Evolutionary conservation across 352 stramenopile genomes (phyloP).

Genomic region (Pythium apleroticum): DNA sequence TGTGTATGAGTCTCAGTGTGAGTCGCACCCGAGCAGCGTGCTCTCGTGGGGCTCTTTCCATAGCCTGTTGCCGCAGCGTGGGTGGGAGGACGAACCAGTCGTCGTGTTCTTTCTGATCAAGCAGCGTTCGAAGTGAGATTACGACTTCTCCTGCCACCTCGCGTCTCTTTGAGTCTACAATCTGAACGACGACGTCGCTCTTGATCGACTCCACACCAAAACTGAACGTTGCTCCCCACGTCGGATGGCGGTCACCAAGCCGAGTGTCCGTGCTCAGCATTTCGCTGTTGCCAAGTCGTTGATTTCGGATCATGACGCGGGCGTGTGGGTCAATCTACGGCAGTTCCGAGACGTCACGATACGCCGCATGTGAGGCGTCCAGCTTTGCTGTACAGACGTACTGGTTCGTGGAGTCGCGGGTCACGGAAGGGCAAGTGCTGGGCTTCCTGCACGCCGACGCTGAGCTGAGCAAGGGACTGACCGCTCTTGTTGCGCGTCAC

Average conservation of each 20-base stretch:
- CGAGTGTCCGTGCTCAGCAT: slow-evolving; percentile 35
- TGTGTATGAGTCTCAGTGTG: slow-evolving; percentile 46
- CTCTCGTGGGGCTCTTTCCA: slow-evolving; percentile 40
- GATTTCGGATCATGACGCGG: slow-evolving; percentile 34
- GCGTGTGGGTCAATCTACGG: slow-evolving; percentile 60
- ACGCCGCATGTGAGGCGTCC: too few species aligned
- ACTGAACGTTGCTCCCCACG: slow-evolving; percentile 38
- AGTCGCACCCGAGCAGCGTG: slow-evolving; percentile 45
- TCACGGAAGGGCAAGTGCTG: slow-evolving; percentile 55
- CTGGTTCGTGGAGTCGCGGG: slow-evolving; percentile 38
- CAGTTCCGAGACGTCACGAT: too few species aligned
- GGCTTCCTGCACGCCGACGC: slow-evolving; percentile 43
- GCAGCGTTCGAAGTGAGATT: slow-evolving; percentile 44
- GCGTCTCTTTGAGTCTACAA: slow-evolving; percentile 46
- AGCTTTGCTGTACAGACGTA: too few species aligned
- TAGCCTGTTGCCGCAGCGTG: slow-evolving; percentile 58
- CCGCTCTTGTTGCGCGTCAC: slow-evolving; percentile 10
- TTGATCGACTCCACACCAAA: slow-evolving; percentile 44
- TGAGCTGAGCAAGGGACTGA: slow-evolving; percentile 32
- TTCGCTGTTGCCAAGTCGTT: neutral
- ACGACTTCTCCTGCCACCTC: slow-evolving; percentile 51
- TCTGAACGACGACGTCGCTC: slow-evolving; percentile 45
- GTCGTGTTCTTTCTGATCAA: slow-evolving; percentile 64
- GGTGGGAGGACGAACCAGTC: slow-evolving; percentile 56
- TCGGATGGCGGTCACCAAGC: slow-evolving; percentile 45